Conservation (phyloP, 2,329 filamentous ascomycete species). For the Neonectria faginata region DNA sequence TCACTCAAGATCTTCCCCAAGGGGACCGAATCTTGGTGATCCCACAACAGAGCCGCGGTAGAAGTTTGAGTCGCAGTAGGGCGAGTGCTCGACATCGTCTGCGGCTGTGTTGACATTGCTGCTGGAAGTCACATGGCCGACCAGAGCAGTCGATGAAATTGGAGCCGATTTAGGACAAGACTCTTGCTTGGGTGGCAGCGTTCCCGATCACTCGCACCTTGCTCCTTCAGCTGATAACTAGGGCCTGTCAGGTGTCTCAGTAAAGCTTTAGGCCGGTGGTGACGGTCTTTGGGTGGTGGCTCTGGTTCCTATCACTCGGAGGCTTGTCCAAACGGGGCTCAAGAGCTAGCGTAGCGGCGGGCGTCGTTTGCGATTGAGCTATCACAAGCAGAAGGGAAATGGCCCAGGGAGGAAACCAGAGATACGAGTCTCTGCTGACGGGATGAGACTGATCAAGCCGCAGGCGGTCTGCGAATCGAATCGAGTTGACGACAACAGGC, state of each 20-base stretch:
- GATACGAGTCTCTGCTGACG: slow-evolving; percentile 5
- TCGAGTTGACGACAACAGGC: slow-evolving; percentile 31
- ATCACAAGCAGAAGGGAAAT: slow-evolving; percentile 16
- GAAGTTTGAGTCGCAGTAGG: slow-evolving; percentile 20
- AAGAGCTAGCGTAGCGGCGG: slow-evolving; percentile 19
- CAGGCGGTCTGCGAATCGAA: slow-evolving; percentile 36
- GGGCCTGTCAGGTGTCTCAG: slow-evolving; percentile 12
- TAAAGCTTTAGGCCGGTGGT: slow-evolving; percentile 9
- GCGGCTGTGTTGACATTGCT: slow-evolving; percentile 30
- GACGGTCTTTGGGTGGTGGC: slow-evolving; percentile 21
- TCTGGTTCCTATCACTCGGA: slow-evolving; percentile 17
- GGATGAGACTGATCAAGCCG: slow-evolving; percentile 22
- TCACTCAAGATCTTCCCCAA: slow-evolving; percentile 59
- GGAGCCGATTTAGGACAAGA: slow-evolving; percentile 7
- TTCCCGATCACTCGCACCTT: slow-evolving; percentile 32
- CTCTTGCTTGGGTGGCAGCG: slow-evolving; percentile 26
- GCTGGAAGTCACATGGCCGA: slow-evolving; percentile 39
- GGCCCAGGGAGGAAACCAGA: slow-evolving; percentile 13
- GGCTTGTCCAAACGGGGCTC: slow-evolving; percentile 12
- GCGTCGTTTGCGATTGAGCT: slow-evolving; percentile 21
- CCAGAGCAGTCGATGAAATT: slow-evolving; percentile 21
- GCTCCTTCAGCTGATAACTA: slow-evolving; percentile 1
- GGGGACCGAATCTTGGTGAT: slow-evolving; percentile 60
- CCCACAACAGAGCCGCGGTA: slow-evolving; percentile 52
- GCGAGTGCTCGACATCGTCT: slow-evolving; percentile 39